These are phyloP conservation scores for Stemphylium vesicarium DNA, from an alignment of 2,329 filamentous ascomycete species.

Conservation along the genomic window DNA sequence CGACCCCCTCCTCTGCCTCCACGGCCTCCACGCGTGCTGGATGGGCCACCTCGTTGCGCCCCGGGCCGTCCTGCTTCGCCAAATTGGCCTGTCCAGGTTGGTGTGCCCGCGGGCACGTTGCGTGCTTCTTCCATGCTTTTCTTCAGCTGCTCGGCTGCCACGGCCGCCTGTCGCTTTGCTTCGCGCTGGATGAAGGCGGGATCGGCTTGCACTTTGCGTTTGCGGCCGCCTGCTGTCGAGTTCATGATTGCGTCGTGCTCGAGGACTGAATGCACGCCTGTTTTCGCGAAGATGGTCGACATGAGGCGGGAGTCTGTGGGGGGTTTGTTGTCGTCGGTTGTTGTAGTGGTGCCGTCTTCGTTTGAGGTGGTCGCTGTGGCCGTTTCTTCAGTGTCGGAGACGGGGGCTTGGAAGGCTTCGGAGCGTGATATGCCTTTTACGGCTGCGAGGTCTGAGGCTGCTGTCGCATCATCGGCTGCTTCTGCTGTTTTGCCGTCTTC, in stretches of 20 bases:
- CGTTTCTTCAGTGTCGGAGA: constrained; percentile 33
- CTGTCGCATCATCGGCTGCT: constrained; percentile 29
- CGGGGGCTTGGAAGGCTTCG: constrained; percentile 50
- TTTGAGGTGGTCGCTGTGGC: constrained; percentile 15
- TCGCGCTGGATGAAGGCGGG: constrained; percentile 80
- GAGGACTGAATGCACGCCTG: constrained; percentile 86
- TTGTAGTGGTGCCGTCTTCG: constrained; percentile 14
- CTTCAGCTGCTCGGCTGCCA: constrained; percentile 78
- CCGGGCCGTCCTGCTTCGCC: constrained; percentile 74
- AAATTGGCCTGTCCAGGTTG: constrained; percentile 91
- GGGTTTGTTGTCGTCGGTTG: constrained; percentile 7
- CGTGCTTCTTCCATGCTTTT: constrained; percentile 75
- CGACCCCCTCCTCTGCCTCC: constrained; percentile 39
- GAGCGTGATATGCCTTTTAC: constrained; percentile 53
- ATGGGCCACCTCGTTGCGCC: constrained; percentile 35
- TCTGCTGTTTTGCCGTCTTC: constrained; percentile 29
- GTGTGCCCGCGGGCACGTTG: constrained; percentile 77
- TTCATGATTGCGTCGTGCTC: constrained; percentile 88
- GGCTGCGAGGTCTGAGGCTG: constrained; percentile 36
- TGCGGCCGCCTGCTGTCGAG: constrained; percentile 53
- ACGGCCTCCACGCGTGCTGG: constrained; percentile 52
- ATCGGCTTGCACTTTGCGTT: constrained; percentile 74
- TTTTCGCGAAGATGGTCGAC: constrained; percentile 84
- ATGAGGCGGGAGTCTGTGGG: constrained; percentile 71
- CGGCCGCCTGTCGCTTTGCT: constrained; percentile 77